phyloP scores from a whole-genome alignment of 208 protist genomes.

The Trypanosoma brucei region DNA sequence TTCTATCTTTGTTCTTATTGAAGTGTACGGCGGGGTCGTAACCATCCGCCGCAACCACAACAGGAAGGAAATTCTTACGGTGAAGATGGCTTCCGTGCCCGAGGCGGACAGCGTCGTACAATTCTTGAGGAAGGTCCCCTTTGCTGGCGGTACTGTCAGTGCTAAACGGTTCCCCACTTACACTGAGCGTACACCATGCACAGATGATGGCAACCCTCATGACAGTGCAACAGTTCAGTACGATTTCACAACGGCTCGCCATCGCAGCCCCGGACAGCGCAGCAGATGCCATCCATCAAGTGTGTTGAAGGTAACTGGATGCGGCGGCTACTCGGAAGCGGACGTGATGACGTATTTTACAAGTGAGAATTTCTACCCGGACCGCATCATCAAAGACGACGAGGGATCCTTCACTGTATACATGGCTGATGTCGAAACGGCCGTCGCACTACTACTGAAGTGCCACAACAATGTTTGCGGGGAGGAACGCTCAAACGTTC shows the following conservation, averaged over 20 bases:
- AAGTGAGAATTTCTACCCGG: slow-evolving; percentile 61
- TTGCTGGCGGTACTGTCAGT: slow-evolving; percentile 76
- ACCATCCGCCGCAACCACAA: slow-evolving; percentile 87
- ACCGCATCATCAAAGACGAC: slow-evolving; percentile 67
- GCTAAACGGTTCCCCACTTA: slow-evolving; percentile 83
- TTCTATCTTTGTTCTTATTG: slow-evolving; percentile 76
- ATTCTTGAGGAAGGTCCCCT: slow-evolving; percentile 73
- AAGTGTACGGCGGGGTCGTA: slow-evolving; percentile 79
- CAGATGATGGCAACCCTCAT: slow-evolving; percentile 74
- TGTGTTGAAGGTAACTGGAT: slow-evolving; percentile 77
- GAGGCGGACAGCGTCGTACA: slow-evolving; percentile 72
- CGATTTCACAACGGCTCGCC: slow-evolving; percentile 84
- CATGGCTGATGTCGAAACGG: slow-evolving; percentile 56
- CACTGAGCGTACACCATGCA: slow-evolving; percentile 80
- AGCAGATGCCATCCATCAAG: slow-evolving; percentile 65
- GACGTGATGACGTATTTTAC: slow-evolving; percentile 86
- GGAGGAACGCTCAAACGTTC: slow-evolving; percentile 85
- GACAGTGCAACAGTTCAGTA: slow-evolving; percentile 73
- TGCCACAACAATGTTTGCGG: slow-evolving; percentile 82
- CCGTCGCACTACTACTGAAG: slow-evolving; percentile 75
- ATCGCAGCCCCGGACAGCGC: slow-evolving; percentile 82
- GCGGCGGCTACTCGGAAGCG: slow-evolving; percentile 61
- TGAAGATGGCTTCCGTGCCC: slow-evolving; percentile 78
- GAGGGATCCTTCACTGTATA: slow-evolving; percentile 73
- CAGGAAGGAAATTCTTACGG: slow-evolving; percentile 82